Conservation (phyloP, 768 basidiomycete species). For the Chalciporus piperatus region DNA sequence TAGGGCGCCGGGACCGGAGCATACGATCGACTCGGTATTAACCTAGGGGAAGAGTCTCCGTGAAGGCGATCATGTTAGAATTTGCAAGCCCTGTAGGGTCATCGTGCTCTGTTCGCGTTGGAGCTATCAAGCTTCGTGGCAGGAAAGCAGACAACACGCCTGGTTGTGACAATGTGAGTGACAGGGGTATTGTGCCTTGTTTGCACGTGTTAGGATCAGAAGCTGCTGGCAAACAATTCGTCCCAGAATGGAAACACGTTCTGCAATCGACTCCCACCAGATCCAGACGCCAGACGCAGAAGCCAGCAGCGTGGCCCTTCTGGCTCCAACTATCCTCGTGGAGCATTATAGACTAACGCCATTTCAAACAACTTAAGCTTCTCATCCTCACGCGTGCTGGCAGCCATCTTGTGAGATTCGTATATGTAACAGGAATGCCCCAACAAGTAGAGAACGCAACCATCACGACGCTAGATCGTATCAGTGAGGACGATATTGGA, state of each 20-base stretch:
- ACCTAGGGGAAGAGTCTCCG: too few relatives aligned
- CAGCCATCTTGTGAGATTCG: background rate
- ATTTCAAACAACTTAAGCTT: slow-evolving; percentile 1
- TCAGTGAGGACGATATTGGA: slow-evolving; percentile 40
- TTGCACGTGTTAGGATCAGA: slow-evolving; percentile 31
- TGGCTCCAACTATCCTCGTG: background rate
- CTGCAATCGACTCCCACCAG: slow-evolving; percentile 3
- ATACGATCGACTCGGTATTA: too few relatives aligned
- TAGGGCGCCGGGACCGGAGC: too few relatives aligned
- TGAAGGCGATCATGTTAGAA: too few relatives aligned
- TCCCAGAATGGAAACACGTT: slow-evolving; percentile 13
- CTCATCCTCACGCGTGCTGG: slow-evolving; percentile 1
- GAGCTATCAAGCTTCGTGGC: too few relatives aligned
- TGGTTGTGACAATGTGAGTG: background rate
- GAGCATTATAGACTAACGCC: background rate
- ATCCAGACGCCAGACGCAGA: slow-evolving; percentile 1
- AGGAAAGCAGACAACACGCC: too few relatives aligned
- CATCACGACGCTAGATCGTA: slow-evolving; percentile 40
- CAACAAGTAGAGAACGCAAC: slow-evolving; percentile 48
- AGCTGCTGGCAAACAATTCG: slow-evolving; percentile 21
- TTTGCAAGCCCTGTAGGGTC: too few relatives aligned
- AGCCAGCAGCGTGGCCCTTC: background rate
- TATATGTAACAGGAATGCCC: slow-evolving; percentile 36
- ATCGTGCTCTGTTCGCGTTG: too few relatives aligned
- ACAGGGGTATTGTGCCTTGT: slow-evolving; percentile 12